Percentiles rank a stretch among this genome's conserved stretches.
phyloP scores from a whole-genome alignment of 1,139 yeast species.

The Candida albicans region DNA sequence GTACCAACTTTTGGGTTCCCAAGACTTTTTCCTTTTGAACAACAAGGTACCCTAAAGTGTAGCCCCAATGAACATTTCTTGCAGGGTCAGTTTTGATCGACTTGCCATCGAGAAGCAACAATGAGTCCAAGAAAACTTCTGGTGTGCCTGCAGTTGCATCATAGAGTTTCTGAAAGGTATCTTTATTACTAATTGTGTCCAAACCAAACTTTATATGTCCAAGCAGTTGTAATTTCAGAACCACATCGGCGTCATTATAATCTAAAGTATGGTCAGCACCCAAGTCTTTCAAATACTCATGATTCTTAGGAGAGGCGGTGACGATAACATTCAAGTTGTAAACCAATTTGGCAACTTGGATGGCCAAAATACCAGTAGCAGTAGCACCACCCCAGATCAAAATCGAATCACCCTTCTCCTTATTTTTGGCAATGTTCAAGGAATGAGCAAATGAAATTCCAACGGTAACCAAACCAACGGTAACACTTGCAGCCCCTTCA shows the following conservation, averaged over 20 bases:
- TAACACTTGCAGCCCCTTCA: conserved; percentile 63
- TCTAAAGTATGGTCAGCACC: conserved; percentile 67
- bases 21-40: conserved; percentile 15
- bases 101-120: conserved; percentile 24
- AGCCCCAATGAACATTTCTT: conserved; percentile 24
- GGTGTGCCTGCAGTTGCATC: conserved; percentile 36
- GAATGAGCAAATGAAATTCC: conserved; percentile 29
- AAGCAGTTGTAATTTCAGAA: conserved; percentile 47
- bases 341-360: conserved; percentile 52
- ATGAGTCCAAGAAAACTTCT: conserved; percentile 28
- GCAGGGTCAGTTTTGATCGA: conserved; percentile 16
- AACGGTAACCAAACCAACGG: conserved; percentile 52
- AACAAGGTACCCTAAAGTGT: conserved; percentile 16
- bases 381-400: too few relatives aligned
- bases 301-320: conserved; percentile 51
- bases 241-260: conserved; percentile 55
- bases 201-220: conserved; percentile 50
- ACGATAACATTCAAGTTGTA: conserved; percentile 56
- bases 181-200: conserved; percentile 51
- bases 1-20: conserved; percentile 7
- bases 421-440: conserved; percentile 22
- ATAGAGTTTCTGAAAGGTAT: conserved; percentile 44
- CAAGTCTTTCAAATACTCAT: conserved; percentile 37
- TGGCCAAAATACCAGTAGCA: conserved; percentile 53
- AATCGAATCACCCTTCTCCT: conserved; percentile 16